These are phyloP conservation scores for Phoma sp. DNA, from an alignment of 2,329 filamentous ascomycete species.

Conservation along the genomic window DNA sequence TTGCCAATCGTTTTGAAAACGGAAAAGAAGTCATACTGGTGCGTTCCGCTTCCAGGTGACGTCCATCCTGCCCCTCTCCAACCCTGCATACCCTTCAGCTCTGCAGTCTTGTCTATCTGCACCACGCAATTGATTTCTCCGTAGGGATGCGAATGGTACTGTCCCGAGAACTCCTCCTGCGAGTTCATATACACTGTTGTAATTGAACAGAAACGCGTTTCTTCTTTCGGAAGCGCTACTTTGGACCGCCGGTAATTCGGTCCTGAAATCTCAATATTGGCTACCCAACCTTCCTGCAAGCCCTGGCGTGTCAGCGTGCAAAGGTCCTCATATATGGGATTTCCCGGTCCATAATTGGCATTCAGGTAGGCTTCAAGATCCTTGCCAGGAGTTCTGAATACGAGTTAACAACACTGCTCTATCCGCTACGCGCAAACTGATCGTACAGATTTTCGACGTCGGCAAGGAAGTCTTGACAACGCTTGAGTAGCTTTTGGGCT, in stretches of 20 bases:
- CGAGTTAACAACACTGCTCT: neutral
- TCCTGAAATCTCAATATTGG: conserved; percentile 41
- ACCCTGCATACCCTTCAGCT: conserved; percentile 62
- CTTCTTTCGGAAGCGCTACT: conserved; percentile 53
- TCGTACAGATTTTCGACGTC: conserved; percentile 38
- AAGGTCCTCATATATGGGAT: conserved; percentile 45
- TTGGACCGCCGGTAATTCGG: conserved; percentile 46
- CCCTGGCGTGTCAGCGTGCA: conserved; percentile 43
- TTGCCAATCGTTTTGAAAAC: neutral
- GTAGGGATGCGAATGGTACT: conserved; percentile 62
- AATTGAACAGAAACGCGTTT: conserved; percentile 61
- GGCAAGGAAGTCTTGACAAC: conserved; percentile 36
- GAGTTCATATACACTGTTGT: conserved; percentile 65
- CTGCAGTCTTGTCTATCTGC: conserved; percentile 56
- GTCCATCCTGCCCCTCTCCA: conserved; percentile 66
- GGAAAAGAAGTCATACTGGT: conserved; percentile 48
- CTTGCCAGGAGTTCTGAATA: conserved; percentile 43
- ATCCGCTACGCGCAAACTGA: neutral
- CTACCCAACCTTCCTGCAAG: conserved; percentile 47
- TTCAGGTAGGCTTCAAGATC: conserved; percentile 45
- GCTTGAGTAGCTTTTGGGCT: conserved; percentile 29
- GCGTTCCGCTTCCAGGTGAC: conserved; percentile 60
- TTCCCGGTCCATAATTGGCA: conserved; percentile 45
- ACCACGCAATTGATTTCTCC: conserved; percentile 64
- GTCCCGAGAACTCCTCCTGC: conserved; percentile 56